phyloP scores from a whole-genome alignment of 2,329 filamentous ascomycete species.

The Talaromyces sp. region DNA sequence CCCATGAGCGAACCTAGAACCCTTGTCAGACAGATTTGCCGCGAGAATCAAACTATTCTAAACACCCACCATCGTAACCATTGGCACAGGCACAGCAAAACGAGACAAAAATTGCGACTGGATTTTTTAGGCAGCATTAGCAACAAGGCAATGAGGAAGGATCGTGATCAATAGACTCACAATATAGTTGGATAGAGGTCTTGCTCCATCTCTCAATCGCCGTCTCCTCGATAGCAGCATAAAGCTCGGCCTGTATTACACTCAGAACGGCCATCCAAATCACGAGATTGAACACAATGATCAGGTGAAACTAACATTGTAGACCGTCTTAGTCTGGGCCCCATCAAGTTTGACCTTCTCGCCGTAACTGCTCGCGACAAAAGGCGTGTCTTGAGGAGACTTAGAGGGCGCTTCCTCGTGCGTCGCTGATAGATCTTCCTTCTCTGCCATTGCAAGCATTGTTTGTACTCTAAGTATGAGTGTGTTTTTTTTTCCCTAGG shows the following conservation, averaged over 20 bases:
- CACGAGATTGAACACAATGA: slow-evolving; percentile 23
- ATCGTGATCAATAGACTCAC: slow-evolving; percentile 16
- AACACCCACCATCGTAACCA: slow-evolving; percentile 24
- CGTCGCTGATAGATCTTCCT: background rate
- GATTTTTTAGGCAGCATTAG: slow-evolving; percentile 16
- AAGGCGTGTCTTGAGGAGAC: background rate
- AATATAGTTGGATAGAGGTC: slow-evolving; percentile 26
- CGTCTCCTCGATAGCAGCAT: slow-evolving; percentile 44
- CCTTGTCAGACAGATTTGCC: background rate
- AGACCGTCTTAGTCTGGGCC: slow-evolving; percentile 34
- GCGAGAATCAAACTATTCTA: background rate
- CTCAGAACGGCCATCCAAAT: slow-evolving; percentile 28
- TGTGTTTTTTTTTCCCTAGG: background rate
- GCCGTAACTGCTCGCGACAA: background rate
- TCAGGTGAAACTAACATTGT: slow-evolving; percentile 3
- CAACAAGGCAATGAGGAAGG: background rate
- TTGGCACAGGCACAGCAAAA: slow-evolving; percentile 31
- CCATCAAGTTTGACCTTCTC: slow-evolving; percentile 16
- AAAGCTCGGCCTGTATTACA: slow-evolving; percentile 42
- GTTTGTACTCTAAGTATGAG: background rate
- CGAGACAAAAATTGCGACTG: slow-evolving; percentile 42
- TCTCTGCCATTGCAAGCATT: background rate
- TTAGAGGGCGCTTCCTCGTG: background rate
- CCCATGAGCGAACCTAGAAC: slow-evolving; percentile 27
- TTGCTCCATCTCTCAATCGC: slow-evolving; percentile 35